Evolutionary conservation across 139 green algal genomes (phyloP).

Genomic region (Mesostigma viride): DNA sequence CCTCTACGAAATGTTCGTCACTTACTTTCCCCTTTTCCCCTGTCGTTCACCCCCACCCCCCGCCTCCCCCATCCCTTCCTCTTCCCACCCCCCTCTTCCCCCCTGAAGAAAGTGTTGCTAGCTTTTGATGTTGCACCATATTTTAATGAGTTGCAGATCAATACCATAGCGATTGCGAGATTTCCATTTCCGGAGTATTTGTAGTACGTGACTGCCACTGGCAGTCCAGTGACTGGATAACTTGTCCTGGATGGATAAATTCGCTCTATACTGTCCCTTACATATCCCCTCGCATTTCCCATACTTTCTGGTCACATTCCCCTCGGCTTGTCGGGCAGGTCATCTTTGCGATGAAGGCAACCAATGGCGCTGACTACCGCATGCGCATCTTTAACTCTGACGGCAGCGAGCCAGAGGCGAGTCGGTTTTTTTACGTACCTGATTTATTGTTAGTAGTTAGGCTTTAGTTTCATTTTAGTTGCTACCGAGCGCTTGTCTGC

Average conservation of each 20-base stretch:
- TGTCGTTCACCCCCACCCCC: too few species aligned
- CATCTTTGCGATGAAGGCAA: slow-evolving; percentile 79
- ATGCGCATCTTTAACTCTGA: slow-evolving; percentile 98
- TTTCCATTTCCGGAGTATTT: neutral
- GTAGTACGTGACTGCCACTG: neutral
- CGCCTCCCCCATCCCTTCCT: too few species aligned
- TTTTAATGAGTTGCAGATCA: too few species aligned
- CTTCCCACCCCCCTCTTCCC: too few species aligned
- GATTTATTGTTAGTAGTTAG: neutral
- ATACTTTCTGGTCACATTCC: slow-evolving; percentile 2
- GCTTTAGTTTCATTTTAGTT: too few species aligned
- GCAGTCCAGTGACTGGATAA: neutral
- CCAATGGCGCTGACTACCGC: slow-evolving; percentile 60
- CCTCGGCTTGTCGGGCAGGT: slow-evolving; percentile 22
- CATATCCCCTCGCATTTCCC: neutral
- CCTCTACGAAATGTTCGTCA: too few species aligned
- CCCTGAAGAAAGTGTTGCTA: too few species aligned
- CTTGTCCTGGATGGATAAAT: too few species aligned
- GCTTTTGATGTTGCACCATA: too few species aligned
- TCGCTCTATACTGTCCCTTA: neutral
- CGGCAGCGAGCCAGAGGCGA: slow-evolving; percentile 73
- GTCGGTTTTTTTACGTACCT: neutral
- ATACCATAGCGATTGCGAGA: too few species aligned
- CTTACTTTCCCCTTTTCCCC: too few species aligned
- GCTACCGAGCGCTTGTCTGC: too few species aligned